Conservation (phyloP, 768 basidiomycete species). For the Boletus bicolor region DNA sequence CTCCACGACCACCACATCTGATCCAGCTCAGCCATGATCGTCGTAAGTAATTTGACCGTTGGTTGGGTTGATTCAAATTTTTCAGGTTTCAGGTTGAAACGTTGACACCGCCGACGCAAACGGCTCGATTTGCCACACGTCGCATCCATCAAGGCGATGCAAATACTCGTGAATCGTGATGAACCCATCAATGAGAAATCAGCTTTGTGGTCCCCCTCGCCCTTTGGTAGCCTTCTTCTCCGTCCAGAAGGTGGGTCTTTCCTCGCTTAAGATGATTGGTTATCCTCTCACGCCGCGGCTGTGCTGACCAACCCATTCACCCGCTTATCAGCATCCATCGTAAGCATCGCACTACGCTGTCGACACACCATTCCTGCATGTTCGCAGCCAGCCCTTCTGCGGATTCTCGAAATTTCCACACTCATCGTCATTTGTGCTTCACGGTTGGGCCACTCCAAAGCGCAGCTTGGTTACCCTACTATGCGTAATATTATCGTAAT, state of each 20-base stretch:
- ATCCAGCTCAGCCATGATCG: neutral
- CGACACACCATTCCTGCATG: slow-evolving; percentile 25
- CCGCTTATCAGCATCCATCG: neutral
- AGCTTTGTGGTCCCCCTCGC: slow-evolving; percentile 9
- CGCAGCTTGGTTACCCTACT: neutral
- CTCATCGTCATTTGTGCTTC: neutral
- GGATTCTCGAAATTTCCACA: neutral
- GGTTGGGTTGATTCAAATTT: neutral
- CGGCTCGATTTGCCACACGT: neutral
- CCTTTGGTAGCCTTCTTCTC: neutral
- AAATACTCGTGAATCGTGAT: neutral
- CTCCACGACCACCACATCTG: neutral
- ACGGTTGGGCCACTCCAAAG: neutral
- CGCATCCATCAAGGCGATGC: neutral
- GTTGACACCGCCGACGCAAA: neutral
- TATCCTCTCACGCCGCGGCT: slow-evolving; percentile 10
- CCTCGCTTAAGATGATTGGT: slow-evolving; percentile 5
- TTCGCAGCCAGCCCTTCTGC: slow-evolving; percentile 5
- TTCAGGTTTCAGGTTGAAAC: neutral
- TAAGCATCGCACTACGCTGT: slow-evolving; percentile 10
- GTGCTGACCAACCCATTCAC: neutral
- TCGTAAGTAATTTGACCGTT: neutral
- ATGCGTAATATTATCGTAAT: neutral
- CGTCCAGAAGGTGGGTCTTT: slow-evolving; percentile 1
- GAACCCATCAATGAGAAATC: neutral